These are phyloP conservation scores for Dictyostelium citrinum DNA, from an alignment of 78 protist genomes.

Conservation along the genomic window DNA sequence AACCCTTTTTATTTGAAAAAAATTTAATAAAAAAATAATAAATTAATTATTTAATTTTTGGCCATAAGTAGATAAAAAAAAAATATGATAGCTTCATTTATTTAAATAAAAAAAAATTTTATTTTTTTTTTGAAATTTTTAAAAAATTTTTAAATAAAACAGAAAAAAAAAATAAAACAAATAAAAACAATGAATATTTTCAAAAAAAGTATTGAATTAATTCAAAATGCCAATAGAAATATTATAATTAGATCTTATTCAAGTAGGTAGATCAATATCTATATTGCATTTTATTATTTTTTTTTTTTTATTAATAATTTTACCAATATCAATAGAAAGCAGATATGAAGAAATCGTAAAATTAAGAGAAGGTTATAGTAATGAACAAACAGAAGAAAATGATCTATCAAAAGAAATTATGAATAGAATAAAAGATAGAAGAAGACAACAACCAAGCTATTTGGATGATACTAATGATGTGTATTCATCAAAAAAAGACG, in stretches of 20 bases:
- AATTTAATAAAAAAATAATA: no score
- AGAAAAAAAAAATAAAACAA: not conserved
- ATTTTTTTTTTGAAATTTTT: no score
- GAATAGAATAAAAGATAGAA: constrained; percentile 1
- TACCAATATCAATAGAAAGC: not conserved
- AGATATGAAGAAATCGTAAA: constrained; percentile 5
- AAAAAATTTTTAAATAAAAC: no score
- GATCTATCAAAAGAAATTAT: constrained; percentile 30
- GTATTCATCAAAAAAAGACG: not conserved
- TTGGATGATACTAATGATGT: not conserved
- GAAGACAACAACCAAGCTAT: not conserved
- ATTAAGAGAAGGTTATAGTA: not conserved
- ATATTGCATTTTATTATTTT: no score
- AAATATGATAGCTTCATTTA: no score
- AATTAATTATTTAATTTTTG: no score
- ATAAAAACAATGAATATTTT: not conserved
- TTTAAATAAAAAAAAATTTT: no score
- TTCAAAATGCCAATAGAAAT: not conserved
- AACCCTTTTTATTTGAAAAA: no score
- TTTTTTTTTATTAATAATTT: no score
- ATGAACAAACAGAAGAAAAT: not conserved
- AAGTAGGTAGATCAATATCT: not conserved
- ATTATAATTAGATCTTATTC: not conserved
- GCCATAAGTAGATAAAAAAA: no score
- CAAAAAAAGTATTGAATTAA: not conserved